A percentile compares a stretch with the other conserved stretches of the same genome.
Conservation (phyloP, 2,329 filamentous ascomycete genomes). For the Ceratocystis colombiana region DNA sequence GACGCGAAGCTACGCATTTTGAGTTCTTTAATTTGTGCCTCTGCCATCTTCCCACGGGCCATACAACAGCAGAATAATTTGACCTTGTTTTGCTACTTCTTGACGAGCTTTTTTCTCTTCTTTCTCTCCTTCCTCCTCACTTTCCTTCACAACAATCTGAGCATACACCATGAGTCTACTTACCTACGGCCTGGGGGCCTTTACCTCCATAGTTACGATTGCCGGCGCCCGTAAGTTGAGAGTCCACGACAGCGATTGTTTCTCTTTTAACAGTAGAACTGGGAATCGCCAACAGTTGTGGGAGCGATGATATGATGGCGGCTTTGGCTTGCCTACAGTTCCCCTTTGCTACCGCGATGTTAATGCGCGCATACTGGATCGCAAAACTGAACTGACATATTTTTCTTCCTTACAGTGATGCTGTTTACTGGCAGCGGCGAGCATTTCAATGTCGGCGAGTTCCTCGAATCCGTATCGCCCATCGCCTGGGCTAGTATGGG, state of each 20-base stretch:
- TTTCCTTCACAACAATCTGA: not conserved
- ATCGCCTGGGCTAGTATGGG: constrained; percentile 88
- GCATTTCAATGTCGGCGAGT: constrained; percentile 91
- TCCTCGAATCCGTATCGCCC: constrained; percentile 87
- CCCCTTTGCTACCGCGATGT: not conserved
- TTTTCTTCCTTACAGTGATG: constrained; percentile 59
- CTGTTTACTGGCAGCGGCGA: constrained; percentile 95
- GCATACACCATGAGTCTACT: constrained; percentile 55
- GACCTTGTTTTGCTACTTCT: constrained; percentile 9
- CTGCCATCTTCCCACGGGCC: constrained; percentile 10
- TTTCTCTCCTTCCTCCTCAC: not conserved
- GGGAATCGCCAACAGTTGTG: not conserved
- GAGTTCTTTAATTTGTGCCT: not conserved
- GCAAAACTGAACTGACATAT: constrained; percentile 1
- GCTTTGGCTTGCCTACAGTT: not conserved
- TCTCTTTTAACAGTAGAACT: not conserved
- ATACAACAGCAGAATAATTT: not conserved
- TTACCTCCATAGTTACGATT: constrained; percentile 57
- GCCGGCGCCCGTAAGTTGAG: constrained; percentile 65
- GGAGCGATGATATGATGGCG: not conserved
- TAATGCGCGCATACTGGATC: constrained; percentile 1
- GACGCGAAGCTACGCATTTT: constrained; percentile 7
- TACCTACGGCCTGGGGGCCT: constrained; percentile 58
- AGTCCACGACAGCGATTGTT: constrained; percentile 18
- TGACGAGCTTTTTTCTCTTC: constrained; percentile 12